A percentile compares a stretch with the other conserved stretches of the same genome.
phyloP scores from a whole-genome alignment of 768 basidiomycete species.

The Mycena chlorophos region DNA sequence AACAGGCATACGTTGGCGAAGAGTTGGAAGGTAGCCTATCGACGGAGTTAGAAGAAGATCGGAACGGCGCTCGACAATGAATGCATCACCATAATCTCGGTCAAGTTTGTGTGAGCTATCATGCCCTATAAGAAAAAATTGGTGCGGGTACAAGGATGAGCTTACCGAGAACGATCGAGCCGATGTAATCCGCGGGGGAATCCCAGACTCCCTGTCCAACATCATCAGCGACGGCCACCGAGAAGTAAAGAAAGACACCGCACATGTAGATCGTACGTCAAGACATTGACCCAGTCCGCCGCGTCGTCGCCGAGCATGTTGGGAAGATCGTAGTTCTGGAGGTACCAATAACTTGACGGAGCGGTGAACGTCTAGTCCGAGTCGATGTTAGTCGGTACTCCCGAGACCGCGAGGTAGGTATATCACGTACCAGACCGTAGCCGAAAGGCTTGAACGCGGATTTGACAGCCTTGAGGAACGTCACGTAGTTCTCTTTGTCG shows the following conservation, averaged over 20 bases:
- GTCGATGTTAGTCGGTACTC: too few species aligned
- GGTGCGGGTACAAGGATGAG: too few species aligned
- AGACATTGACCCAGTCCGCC: not conserved
- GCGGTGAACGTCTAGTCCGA: constrained; percentile 10
- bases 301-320: not conserved
- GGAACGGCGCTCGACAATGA: too few species aligned
- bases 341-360: constrained; percentile 11
- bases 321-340: not conserved
- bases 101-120: not conserved
- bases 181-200: too few species aligned
- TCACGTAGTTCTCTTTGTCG: constrained; percentile 6
- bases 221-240: too few species aligned
- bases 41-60: too few species aligned
- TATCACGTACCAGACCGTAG: constrained; percentile 1
- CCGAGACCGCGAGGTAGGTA: too few species aligned
- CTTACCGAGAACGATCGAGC: too few species aligned
- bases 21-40: too few species aligned
- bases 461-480: constrained; percentile 5
- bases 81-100: too few species aligned
- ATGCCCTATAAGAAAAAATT: not conserved
- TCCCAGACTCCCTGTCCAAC: too few species aligned
- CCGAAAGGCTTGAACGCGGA: not conserved
- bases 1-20: not conserved
- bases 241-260: not conserved
- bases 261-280: not conserved